Conservation (phyloP, 192 early-diverging fungal genomes). For the Coemansia reversa region DNA sequence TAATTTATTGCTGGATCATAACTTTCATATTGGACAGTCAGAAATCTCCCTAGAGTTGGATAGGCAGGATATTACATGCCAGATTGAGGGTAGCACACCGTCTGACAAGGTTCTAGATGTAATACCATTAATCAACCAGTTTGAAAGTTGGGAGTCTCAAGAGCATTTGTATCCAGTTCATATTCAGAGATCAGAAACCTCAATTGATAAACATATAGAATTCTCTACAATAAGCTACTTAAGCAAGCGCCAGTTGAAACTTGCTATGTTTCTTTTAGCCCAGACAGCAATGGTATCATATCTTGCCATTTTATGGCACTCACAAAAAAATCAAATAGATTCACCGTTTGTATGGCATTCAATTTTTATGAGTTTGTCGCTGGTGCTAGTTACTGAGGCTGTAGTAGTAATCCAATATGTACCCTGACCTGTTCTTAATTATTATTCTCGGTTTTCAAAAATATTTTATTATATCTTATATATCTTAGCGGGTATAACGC, state of each 20-base stretch:
- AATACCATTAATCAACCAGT: background rate
- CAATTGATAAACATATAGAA: no score
- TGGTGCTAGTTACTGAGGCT: slow-evolving; percentile 23
- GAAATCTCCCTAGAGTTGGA: no score
- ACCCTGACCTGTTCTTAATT: slow-evolving; percentile 11
- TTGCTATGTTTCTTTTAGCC: slow-evolving; percentile 7
- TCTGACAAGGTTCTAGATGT: no score
- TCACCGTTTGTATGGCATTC: slow-evolving; percentile 28
- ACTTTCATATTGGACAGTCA: no score
- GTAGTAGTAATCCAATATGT: slow-evolving; percentile 13
- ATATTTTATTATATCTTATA: background rate
- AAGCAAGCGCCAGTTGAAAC: background rate
- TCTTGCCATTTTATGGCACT: background rate
- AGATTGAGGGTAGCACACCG: no score
- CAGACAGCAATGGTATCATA: slow-evolving; percentile 16
- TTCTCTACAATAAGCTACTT: no score
- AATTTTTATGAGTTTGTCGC: slow-evolving; percentile 24
- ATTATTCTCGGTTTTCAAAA: background rate
- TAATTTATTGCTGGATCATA: no score
- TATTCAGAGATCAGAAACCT: no score
- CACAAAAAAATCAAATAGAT: background rate
- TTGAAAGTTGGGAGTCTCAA: background rate
- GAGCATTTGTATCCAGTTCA: background rate
- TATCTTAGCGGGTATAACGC: background rate
- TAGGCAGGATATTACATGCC: no score